phyloP scores from a whole-genome alignment of 164 flowering plant genomes.

The Pachysandra terminalis region DNA sequence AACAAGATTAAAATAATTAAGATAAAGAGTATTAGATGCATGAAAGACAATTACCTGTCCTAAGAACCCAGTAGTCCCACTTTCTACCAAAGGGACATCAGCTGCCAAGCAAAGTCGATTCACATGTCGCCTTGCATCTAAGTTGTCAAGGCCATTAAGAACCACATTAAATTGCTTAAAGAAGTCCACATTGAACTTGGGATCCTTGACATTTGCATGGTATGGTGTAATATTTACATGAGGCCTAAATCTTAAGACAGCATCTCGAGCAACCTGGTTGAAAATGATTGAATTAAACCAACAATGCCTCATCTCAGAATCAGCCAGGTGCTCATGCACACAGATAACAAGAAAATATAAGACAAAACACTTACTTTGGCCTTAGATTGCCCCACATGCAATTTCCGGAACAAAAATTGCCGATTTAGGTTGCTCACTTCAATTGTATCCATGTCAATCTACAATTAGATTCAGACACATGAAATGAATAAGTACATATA shows the following conservation, averaged over 20 bases:
- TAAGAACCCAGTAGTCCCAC: slow-evolving; percentile 98
- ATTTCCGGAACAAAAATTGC: slow-evolving; percentile 83
- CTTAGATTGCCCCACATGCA: slow-evolving; percentile 94
- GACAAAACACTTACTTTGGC: slow-evolving; percentile 61
- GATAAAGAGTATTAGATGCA: neutral
- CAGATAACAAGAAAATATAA: slow-evolving; percentile 1
- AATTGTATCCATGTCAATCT: slow-evolving; percentile 99
- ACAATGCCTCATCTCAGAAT: neutral
- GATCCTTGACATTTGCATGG: slow-evolving; percentile 92
- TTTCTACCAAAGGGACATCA: slow-evolving; percentile 90
- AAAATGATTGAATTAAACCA: slow-evolving; percentile 9
- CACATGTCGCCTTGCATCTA: slow-evolving; percentile 96
- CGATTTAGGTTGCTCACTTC: slow-evolving; percentile 98
- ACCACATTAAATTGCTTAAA: slow-evolving; percentile 90
- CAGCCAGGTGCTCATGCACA: neutral
- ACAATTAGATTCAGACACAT: slow-evolving; percentile 18
- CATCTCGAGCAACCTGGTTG: slow-evolving; percentile 93
- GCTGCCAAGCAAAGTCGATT: slow-evolving; percentile 97
- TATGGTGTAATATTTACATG: slow-evolving; percentile 74
- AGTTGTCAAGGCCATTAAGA: slow-evolving; percentile 92
- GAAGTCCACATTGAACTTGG: slow-evolving; percentile 87
- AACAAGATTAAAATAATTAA: neutral
- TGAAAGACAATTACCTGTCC: slow-evolving; percentile 68
- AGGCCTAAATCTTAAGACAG: slow-evolving; percentile 85
- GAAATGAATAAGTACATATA: neutral